A percentile compares a stretch with the other conserved stretches of the same genome.
Conservation (phyloP, 2,329 filamentous ascomycete species). For the Torrubiella hemipterigena region DNA sequence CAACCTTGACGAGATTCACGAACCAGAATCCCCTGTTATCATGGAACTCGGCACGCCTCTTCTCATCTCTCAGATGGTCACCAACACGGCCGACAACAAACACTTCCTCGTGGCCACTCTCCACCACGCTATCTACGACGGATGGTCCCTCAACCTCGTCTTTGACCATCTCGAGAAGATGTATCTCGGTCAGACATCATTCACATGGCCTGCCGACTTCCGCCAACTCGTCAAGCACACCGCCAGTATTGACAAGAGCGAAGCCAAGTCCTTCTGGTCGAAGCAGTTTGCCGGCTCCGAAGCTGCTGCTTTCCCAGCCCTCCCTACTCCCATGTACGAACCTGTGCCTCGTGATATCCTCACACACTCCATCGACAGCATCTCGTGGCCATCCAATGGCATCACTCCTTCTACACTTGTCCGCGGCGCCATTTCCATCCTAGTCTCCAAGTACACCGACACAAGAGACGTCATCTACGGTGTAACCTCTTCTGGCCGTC, state of each 20-base stretch:
- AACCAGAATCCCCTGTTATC: neutral
- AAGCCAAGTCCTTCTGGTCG: constrained; percentile 5
- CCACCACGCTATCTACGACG: constrained; percentile 13
- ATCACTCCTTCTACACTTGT: neutral
- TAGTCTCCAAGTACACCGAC: neutral
- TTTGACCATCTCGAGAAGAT: constrained; percentile 3
- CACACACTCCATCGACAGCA: neutral
- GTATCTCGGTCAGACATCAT: neutral
- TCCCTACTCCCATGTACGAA: too few species aligned
- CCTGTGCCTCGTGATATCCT: neutral
- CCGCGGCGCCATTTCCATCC: neutral
- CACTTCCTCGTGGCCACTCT: constrained; percentile 3
- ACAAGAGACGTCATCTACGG: neutral
- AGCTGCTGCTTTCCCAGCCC: constrained; percentile 3
- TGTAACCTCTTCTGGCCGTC: constrained; percentile 4
- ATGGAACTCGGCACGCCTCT: constrained; percentile 1
- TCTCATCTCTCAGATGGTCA: neutral
- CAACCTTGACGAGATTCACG: neutral
- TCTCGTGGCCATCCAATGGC: neutral
- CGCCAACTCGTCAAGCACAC: constrained; percentile 7
- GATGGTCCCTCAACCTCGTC: constrained; percentile 5
- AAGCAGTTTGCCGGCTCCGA: constrained; percentile 3
- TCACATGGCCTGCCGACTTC: neutral
- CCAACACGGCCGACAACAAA: neutral
- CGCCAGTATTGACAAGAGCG: neutral